Base-by-base conservation (phyloP, 2,329 filamentous ascomycete genomes). In the Pseudogymnoascus verrucosus region DNA sequence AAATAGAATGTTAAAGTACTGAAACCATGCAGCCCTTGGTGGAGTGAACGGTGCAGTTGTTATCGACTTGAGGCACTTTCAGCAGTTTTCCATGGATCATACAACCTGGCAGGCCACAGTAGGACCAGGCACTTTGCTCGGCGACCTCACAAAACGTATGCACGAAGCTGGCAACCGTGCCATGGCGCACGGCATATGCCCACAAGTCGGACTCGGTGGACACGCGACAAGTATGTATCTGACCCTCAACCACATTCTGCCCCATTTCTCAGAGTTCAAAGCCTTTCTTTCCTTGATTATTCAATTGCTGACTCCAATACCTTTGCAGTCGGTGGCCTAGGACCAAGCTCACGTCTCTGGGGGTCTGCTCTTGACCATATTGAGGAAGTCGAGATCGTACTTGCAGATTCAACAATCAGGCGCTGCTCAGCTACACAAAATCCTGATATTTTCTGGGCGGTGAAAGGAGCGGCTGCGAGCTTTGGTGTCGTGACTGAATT, bases 121-220 rank as follows among this genome's bases (percentile, higher is more conserved):
- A 64, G 84, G 84, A 6, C 76, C 80, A 3, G 85, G 84, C 1
- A 78, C 76, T 36, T 75, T 71, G n/a, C 77, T 87, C 0, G 78
- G 79, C 3, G 78, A 84, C 61, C 73, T 87, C 12, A 81, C 82
- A 8, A 70, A 77, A 37, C 73, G 76, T 44, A 74, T 87, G 8
- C 79, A 83, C 63, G 70, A 78, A 6, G 76, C 80, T 62, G 83
- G 82, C 5, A 76, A 78, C 28, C 78, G 84, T n/a, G 84, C 84
- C 2, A 80, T 87, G 62, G 76, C 84, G 0, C 84, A 87, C 63
- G 84, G 84, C 8, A 81, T 82, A 1, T 87, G 84, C 64, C 83
- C 84, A 0, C 79, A 79, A 5, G 83, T 86, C 10, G 84, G 84
- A 5, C 77, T 84, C 8, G 84, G 83, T 37, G 84, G 84, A 0